Conservation (phyloP, 768 basidiomycete species). For the Boletus vermiculosoides region DNA sequence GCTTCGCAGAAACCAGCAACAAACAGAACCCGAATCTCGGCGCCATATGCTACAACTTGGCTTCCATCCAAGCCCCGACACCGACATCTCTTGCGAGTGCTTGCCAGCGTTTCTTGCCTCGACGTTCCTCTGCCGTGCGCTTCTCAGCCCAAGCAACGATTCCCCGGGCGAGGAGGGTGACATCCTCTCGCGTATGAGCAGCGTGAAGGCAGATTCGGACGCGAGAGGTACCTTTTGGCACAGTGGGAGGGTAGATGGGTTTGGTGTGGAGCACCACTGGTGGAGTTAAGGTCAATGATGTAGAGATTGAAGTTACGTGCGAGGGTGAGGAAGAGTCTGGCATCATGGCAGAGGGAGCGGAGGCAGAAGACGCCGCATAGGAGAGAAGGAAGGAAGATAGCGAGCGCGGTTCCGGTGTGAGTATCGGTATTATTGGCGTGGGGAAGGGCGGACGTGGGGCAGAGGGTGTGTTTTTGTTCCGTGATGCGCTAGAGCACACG, state of each 20-base stretch:
- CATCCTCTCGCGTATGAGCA: constrained; percentile 61
- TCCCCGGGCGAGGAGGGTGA: constrained; percentile 54
- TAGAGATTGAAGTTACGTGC: neutral
- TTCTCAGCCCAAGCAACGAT: constrained; percentile 41
- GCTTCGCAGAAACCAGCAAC: too few species aligned
- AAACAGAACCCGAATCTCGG: neutral
- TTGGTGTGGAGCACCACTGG: constrained; percentile 58
- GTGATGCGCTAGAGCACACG: neutral
- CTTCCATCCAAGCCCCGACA: constrained; percentile 28
- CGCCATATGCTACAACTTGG: constrained; percentile 20
- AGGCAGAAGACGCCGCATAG: constrained; percentile 4
- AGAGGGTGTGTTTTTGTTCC: neutral
- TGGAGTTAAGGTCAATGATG: constrained; percentile 3
- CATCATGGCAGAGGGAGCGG: neutral
- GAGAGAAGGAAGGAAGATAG: constrained; percentile 63
- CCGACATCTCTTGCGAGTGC: constrained; percentile 16
- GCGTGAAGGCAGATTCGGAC: constrained; percentile 89
- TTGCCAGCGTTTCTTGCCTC: constrained; percentile 8
- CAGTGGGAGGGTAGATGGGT: constrained; percentile 85
- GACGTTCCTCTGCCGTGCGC: constrained; percentile 9
- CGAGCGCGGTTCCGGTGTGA: constrained; percentile 73
- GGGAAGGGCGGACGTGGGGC: constrained; percentile 18
- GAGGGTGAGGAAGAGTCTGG: neutral
- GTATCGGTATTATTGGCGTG: constrained; percentile 83
- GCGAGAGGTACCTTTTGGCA: constrained; percentile 81